These are phyloP conservation scores for Hypoxylon trugodes DNA, from an alignment of 495 filamentous ascomycete species.

Conservation along the genomic window DNA sequence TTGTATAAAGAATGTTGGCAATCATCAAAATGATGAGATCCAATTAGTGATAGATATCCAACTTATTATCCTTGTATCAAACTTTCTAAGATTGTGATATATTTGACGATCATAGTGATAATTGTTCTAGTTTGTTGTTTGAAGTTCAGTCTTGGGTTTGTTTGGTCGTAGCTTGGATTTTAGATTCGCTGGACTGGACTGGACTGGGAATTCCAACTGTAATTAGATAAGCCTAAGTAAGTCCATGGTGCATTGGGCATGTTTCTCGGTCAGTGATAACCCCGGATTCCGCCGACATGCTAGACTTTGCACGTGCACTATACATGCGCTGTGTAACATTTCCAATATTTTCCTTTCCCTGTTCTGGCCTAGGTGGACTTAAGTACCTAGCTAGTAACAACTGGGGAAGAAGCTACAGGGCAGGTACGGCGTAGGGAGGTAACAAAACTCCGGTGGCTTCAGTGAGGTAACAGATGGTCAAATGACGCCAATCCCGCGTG, in stretches of 20 bases:
- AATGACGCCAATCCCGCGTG: constrained; percentile 10
- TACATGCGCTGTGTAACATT: constrained; percentile 21
- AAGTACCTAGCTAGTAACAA: constrained; percentile 1
- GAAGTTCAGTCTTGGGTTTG: background rate
- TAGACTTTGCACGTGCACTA: constrained; percentile 17
- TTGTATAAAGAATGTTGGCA: background rate
- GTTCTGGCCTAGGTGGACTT: background rate
- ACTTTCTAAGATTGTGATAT: no score
- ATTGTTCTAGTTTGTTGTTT: background rate
- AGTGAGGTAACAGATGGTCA: no score
- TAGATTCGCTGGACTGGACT: background rate
- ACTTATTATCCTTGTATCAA: no score
- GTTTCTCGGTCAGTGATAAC: constrained; percentile 31
- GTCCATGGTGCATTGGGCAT: no score
- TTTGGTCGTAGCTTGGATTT: background rate
- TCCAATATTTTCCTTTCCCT: background rate
- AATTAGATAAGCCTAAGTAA: no score
- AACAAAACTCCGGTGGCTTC: constrained; percentile 10
- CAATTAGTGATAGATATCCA: background rate
- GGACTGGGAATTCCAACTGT: no score
- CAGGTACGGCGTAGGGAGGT: no score
- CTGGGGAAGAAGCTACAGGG: background rate
- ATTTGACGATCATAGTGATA: no score
- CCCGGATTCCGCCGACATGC: constrained; percentile 32
- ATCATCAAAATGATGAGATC: background rate